Base-by-base conservation (phyloP, 1,284 basidiomycete species). In the Trametes hirsuta region DNA sequence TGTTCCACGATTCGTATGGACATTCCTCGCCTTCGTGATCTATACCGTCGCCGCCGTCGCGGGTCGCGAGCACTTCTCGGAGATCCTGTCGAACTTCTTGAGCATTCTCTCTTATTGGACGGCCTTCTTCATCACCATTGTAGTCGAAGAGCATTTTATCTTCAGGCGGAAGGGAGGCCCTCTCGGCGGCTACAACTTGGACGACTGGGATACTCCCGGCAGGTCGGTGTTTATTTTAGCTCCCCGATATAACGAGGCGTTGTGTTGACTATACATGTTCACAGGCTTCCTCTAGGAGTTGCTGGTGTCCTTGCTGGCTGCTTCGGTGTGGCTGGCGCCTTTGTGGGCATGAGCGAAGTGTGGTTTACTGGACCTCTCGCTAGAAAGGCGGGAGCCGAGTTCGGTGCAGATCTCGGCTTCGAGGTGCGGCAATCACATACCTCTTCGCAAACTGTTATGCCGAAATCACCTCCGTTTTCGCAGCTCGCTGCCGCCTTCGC, bases 91-190 rank as follows among this genome's bases (percentile, higher is more conserved):
- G 41, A 87, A 81, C 68, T 78, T 80, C 72, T 72, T 86, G 35
- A 73, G 79, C 21, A 79, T 89, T 52, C 74, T 88, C 25, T 81
- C 83, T 15, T 88, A 90, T 72, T 89, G 86, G 86, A 79, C 79
- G 0, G 81, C 83, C 1, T 82, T 87, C 69, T 85, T 86, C 70
- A 74, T 85, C 58, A 79, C 85, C 49, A 82, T 87, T 47, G 76
- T 87, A 21, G 72, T 77, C 0, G 81, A 85, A 59, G 86, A 88
- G 63, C 84, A 84, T 66, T 80, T 81, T 64, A 71, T 90, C 47
- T 84, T 90, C 70, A 74, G 85, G 18, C 64, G 76, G 6, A 72
- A 72, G 40, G 66, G 74, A 2, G 77, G 82, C 6, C 73, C 65
- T 4, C 66, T 83, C 9, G 81, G 79, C 9, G 81, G 81, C 11